These are phyloP conservation scores for Corchorus capsularis DNA, from an alignment of 345 rosid genomes.

Conservation along the genomic window DNA sequence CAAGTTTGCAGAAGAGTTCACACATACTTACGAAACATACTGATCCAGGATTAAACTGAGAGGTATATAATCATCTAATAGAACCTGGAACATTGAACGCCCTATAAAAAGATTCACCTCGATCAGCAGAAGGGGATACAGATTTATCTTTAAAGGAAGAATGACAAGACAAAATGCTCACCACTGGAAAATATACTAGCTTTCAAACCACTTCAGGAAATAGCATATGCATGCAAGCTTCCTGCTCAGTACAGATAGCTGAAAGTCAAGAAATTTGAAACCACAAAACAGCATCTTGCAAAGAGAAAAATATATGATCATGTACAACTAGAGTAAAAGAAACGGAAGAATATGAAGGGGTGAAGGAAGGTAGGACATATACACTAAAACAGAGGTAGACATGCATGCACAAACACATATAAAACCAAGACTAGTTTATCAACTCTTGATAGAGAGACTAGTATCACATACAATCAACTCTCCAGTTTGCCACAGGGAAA, in stretches of 20 bases:
- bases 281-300: neutral
- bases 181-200: conserved; percentile 31
- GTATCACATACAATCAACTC: neutral
- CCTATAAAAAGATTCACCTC: conserved; percentile 29
- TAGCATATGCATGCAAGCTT: conserved; percentile 58
- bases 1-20: neutral
- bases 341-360: neutral
- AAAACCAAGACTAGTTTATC: neutral
- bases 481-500: neutral
- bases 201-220: conserved; percentile 46
- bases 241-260: conserved; percentile 40
- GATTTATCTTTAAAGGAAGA: neutral
- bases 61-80: conserved; percentile 27
- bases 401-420: neutral
- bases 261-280: neutral
- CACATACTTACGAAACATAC: conserved; percentile 28
- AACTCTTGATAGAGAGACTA: neutral
- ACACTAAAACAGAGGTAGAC: neutral
- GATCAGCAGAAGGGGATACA: conserved; percentile 1
- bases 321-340: neutral
- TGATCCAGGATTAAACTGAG: conserved; percentile 27
- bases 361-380: neutral
- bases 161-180: conserved; percentile 27
- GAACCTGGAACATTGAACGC: conserved; percentile 28
- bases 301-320: neutral